Percentiles rank a stretch among this genome's conserved stretches.
phyloP scores from a whole-genome alignment of 23 red algal genomes.

The Gracilaria gracilis region DNA sequence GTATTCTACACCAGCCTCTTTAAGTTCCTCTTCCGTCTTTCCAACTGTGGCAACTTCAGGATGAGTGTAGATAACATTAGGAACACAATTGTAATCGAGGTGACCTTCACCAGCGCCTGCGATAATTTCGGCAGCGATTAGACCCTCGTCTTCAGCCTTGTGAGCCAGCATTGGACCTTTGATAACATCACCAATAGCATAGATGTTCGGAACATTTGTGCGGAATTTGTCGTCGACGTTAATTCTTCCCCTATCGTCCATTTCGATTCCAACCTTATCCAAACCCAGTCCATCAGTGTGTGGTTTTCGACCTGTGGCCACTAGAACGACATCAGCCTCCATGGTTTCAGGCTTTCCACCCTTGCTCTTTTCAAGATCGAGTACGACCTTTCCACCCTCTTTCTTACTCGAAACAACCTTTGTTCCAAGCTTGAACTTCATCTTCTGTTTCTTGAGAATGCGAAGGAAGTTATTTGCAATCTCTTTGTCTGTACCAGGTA shows the following conservation, averaged over 20 bases:
- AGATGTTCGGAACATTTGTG: constrained; percentile 87
- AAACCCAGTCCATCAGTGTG: constrained; percentile 88
- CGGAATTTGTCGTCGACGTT: constrained; percentile 83
- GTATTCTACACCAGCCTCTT: constrained; percentile 85
- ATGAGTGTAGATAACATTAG: constrained; percentile 97
- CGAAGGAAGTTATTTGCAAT: constrained; percentile 80
- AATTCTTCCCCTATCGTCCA: constrained; percentile 83
- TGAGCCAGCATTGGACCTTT: constrained; percentile 98
- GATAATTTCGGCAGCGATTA: constrained; percentile 90
- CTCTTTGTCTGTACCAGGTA: constrained; percentile 89
- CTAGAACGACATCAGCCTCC: constrained; percentile 97
- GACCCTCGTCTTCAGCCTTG: constrained; percentile 98
- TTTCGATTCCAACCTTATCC: constrained; percentile 86
- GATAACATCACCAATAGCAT: constrained; percentile 99
- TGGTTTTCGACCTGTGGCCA: constrained; percentile 94
- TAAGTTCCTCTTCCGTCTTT: constrained; percentile 98
- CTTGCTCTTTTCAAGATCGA: constrained; percentile 79
- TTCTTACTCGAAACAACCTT: constrained; percentile 84
- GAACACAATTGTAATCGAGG: constrained; percentile 96
- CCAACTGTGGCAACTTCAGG: constrained; percentile 99
- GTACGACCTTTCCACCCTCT: constrained; percentile 62
- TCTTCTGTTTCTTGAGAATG: constrained; percentile 95
- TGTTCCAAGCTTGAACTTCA: constrained; percentile 96
- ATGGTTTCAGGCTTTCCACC: constrained; percentile 91
- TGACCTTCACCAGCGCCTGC: constrained; percentile 86